Evolutionary conservation across 78 protist species (phyloP).

Genomic region (Dictyostelium intermedium): DNA sequence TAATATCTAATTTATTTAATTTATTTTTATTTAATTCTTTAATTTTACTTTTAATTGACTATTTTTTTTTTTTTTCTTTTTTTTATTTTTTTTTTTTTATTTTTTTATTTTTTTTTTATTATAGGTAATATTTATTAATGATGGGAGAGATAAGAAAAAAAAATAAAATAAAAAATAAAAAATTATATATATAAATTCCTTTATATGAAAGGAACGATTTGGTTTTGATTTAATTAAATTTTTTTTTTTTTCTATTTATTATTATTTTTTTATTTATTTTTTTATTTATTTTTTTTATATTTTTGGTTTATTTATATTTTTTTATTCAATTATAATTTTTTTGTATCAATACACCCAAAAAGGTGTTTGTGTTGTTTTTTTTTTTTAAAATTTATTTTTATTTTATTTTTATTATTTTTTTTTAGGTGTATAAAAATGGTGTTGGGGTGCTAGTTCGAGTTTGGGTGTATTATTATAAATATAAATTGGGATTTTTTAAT

Average conservation of each 20-base stretch:
- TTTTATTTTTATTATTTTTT: not conserved
- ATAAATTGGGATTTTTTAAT: not conserved
- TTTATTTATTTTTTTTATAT: not conserved
- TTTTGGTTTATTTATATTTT: not conserved
- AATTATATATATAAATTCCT: not conserved
- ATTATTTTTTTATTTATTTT: not conserved
- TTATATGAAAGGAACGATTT: not conserved
- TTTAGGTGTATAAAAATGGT: not conserved
- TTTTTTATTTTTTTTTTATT: not conserved
- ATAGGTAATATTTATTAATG: not conserved
- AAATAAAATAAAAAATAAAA: not conserved
- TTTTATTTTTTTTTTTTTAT: not conserved
- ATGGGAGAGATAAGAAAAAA: not conserved
- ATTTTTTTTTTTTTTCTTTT: not conserved
- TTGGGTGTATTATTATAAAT: not conserved
- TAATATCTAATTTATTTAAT: slow-evolving; percentile 22
- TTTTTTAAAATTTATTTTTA: not conserved
- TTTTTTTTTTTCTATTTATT: not conserved
- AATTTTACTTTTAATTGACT: slow-evolving; percentile 27
- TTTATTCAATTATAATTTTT: not conserved
- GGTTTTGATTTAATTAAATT: not conserved
- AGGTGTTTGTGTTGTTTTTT: not conserved
- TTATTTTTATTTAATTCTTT: slow-evolving; percentile 25
- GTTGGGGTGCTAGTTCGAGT: not conserved
- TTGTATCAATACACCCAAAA: not conserved